Evolutionary conservation across 306 rosid species (phyloP).

Genomic region (Fragaria vesca): DNA sequence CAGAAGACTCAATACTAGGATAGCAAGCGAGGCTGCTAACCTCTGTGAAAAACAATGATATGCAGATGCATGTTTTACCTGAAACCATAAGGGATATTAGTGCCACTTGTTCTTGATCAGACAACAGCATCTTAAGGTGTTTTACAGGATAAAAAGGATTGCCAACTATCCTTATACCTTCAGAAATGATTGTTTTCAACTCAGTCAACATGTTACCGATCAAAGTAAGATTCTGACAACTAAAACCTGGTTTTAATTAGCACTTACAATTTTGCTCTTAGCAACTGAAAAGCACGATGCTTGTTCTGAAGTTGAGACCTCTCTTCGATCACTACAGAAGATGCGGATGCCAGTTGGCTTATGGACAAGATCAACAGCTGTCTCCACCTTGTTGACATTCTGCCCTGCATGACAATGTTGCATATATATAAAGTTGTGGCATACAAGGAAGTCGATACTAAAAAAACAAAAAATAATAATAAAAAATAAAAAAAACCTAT

Average conservation of each 20-base stretch:
- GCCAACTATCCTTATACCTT: too few species aligned
- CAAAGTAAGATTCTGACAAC: neutral
- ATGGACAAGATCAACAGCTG: conserved; percentile 92
- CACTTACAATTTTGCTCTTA: conserved; percentile 93
- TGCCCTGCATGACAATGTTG: conserved; percentile 65
- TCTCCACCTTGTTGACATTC: conserved; percentile 98
- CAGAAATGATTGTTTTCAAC: neutral
- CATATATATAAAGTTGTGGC: conserved; percentile 18
- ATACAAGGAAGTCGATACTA: conserved; percentile 1
- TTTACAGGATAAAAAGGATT: too few species aligned
- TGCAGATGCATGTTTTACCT: too few species aligned
- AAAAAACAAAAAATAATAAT: too few species aligned
- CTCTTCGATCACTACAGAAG: conserved; percentile 84
- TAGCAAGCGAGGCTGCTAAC: too few species aligned
- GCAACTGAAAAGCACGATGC: conserved; percentile 87
- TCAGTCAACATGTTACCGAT: neutral
- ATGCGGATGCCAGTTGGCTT: conserved; percentile 98
- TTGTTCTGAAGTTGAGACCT: conserved; percentile 88
- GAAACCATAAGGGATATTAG: too few species aligned
- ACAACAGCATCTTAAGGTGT: too few species aligned
- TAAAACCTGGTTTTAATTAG: conserved; percentile 5
- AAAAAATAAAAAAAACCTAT: too few species aligned
- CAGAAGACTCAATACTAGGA: too few species aligned
- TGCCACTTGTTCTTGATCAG: too few species aligned
- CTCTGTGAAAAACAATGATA: too few species aligned